Percentiles rank a stretch among this genome's conserved stretches.
phyloP scores from a whole-genome alignment of 2,329 filamentous ascomycete genomes.

The Aureobasidium sp. region DNA sequence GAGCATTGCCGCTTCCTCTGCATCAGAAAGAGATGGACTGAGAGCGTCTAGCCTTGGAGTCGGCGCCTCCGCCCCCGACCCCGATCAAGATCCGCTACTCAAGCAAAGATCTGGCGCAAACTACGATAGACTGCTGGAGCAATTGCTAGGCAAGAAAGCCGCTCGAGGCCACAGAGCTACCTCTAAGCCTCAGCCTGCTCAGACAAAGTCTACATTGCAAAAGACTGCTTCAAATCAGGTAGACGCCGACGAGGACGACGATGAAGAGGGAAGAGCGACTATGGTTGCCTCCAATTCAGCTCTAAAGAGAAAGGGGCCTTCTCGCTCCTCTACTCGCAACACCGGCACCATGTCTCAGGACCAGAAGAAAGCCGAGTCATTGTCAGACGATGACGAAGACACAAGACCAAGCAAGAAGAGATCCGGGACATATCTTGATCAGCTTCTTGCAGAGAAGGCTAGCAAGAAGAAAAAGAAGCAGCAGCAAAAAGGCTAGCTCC shows the following conservation, averaged over 20 bases:
- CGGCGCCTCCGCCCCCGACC: slow-evolving; percentile 32
- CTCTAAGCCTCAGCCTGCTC: slow-evolving; percentile 16
- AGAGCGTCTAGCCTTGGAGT: slow-evolving; percentile 31
- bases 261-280: slow-evolving; percentile 26
- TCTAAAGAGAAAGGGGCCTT: slow-evolving; percentile 11
- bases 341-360: not conserved
- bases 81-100: slow-evolving; percentile 32
- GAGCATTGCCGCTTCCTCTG: slow-evolving; percentile 20
- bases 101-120: slow-evolving; percentile 32
- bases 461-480: slow-evolving; percentile 45
- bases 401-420: slow-evolving; percentile 30
- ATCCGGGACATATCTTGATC: slow-evolving; percentile 47
- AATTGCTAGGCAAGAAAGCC: slow-evolving; percentile 38
- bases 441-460: slow-evolving; percentile 42
- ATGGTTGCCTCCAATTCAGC: slow-evolving; percentile 21
- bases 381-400: slow-evolving; percentile 21
- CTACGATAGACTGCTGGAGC: slow-evolving; percentile 37
- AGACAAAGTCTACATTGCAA: slow-evolving; percentile 8
- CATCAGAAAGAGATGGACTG: slow-evolving; percentile 11
- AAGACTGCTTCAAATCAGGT: slow-evolving; percentile 21
- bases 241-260: slow-evolving; percentile 34
- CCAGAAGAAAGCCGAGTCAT: not conserved
- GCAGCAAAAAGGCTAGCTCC: not conserved
- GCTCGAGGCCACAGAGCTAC: slow-evolving; percentile 26
- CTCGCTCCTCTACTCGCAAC: slow-evolving; percentile 14